Evolutionary conservation across 176 grass and related monocot species (phyloP).

Genomic region (Typha latifolia): DNA sequence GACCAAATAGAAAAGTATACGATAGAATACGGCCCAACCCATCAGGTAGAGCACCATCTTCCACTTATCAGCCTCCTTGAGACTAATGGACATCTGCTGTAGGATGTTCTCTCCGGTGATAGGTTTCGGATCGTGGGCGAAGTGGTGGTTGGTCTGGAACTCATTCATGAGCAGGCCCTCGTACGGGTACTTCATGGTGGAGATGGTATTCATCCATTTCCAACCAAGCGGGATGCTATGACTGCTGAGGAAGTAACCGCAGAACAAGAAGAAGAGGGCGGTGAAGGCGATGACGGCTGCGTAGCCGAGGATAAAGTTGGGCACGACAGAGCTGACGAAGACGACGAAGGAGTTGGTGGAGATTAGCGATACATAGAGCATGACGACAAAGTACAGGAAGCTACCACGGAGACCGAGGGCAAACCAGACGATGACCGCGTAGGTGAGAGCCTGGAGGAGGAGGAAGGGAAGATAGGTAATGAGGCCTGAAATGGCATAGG

Average conservation of each 20-base stretch:
- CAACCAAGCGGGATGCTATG: slow-evolving; percentile 35
- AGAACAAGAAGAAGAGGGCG: slow-evolving; percentile 67
- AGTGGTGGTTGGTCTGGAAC: slow-evolving; percentile 9
- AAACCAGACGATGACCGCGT: slow-evolving; percentile 48
- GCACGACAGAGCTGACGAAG: slow-evolving; percentile 60
- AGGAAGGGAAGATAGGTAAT: slow-evolving; percentile 51
- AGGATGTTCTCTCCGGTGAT: slow-evolving; percentile 38
- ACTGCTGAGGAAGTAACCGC: slow-evolving; percentile 53
- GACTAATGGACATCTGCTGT: slow-evolving; percentile 30
- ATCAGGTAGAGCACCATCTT: slow-evolving; percentile 57
- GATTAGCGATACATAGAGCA: slow-evolving; percentile 50
- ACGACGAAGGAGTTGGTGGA: slow-evolving; percentile 66
- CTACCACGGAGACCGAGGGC: slow-evolving; percentile 33
- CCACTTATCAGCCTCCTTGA: slow-evolving; percentile 32
- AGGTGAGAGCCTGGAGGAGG: slow-evolving; percentile 39
- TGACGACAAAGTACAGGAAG: slow-evolving; percentile 54
- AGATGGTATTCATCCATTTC: slow-evolving; percentile 54
- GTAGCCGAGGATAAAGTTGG: slow-evolving; percentile 59
- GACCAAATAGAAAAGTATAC: slow-evolving; percentile 55
- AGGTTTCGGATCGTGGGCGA: background rate
- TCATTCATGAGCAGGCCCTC: slow-evolving; percentile 64
- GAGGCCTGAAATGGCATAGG: slow-evolving; percentile 38
- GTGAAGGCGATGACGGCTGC: slow-evolving; percentile 64
- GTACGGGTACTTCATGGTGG: slow-evolving; percentile 63
- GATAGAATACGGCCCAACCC: slow-evolving; percentile 49